Conservation (phyloP, 78 protist genomes). For the Planoprotostelium fungivorum region DNA sequence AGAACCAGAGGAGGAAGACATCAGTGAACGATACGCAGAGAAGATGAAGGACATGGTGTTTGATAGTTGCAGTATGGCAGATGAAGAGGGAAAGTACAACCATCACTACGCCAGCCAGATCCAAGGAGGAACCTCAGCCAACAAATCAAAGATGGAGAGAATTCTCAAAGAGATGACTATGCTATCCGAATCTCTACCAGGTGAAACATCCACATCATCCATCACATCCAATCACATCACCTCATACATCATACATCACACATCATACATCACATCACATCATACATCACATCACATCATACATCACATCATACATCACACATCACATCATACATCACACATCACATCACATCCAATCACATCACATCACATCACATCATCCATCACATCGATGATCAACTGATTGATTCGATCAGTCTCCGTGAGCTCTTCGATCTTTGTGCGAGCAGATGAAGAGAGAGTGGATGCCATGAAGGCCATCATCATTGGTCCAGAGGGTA, state of each 20-base stretch:
- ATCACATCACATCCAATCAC: background rate
- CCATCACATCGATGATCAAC: background rate
- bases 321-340: background rate
- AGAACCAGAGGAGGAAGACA: background rate
- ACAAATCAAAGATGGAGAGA: background rate
- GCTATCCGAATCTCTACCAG: background rate
- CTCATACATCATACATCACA: no score
- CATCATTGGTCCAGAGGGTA: constrained; percentile 66
- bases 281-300: no score
- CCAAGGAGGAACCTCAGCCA: background rate
- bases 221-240: background rate
- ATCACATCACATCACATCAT: no score
- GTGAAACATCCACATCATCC: background rate
- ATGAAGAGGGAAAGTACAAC: background rate
- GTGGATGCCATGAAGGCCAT: constrained; percentile 39
- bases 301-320: background rate
- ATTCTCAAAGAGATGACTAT: background rate
- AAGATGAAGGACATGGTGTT: background rate
- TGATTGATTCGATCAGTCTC: constrained; percentile 3
- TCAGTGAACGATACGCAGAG: background rate
- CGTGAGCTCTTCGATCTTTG: constrained; percentile 27
- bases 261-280: no score
- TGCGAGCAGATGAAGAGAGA: constrained; percentile 43
- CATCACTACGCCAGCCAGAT: background rate
- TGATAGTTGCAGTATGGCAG: background rate